Base-by-base conservation (phyloP, 805 yeast genomes). In the Yarrowia bubula region DNA sequence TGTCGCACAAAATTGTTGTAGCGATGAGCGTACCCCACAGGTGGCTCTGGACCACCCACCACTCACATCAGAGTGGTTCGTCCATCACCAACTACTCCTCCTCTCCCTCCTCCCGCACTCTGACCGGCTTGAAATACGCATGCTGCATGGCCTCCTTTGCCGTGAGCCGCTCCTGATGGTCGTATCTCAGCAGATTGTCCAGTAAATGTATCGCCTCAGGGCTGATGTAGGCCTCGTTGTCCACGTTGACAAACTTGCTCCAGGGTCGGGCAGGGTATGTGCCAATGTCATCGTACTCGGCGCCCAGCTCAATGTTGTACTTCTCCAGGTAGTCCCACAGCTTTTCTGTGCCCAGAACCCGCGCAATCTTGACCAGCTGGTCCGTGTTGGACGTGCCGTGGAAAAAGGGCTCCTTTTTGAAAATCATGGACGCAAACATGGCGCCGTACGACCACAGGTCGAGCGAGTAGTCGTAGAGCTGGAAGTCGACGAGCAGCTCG, bases 371-470 rank as follows among this genome's bases (percentile, higher is more conserved):
- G 58, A 92, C 91, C 70, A 92, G 79, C 75, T 92, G 98, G 75
- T 92, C 97, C 47, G 89, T 88, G 75, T 92, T 92, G 58, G 96
- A 89, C 66, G 86, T 88, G 18, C 98, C 98, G 71, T 90, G 88
- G 80, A 92, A 92, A 70, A 92, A 89, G 7, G 97, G 97, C 71
- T 92, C 98, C 75, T 87, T 89, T 73, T 88, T 87, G 79, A 92
- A 92, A 32, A 92, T 84, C 74, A 92, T 89, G 6, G 97, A 89
- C 5, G 97, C 97, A 67, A 92, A 77, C 84, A 91, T 91, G 44
- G 96, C 92, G 47, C 98, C 98, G 65, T 90, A 88, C 0, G 96
- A 90, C 98, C 98, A 92, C 71, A 92, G 75, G 75, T 92, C 98
- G 64, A 92, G 80, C 8, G 97, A 89, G 75, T 92, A 92, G 76